Conservation (phyloP, 345 rosid genomes). For the Eucalyptus leucophloia region DNA sequence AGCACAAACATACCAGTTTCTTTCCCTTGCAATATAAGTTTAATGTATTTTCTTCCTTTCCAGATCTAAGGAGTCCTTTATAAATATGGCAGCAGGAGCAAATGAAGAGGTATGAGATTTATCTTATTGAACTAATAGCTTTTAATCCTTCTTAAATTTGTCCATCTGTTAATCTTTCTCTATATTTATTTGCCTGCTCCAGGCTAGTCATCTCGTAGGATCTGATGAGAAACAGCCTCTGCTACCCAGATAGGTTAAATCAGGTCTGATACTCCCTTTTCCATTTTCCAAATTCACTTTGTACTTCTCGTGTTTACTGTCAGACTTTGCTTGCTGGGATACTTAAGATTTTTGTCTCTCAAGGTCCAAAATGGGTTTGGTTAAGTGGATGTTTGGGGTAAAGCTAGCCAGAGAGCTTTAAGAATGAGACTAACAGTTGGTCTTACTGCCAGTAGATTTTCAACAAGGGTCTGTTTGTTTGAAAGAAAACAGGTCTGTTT, state of each 20-base stretch:
- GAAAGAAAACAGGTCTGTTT: neutral
- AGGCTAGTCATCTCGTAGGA: slow-evolving; percentile 7
- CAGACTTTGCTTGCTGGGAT: neutral
- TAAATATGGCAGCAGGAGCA: slow-evolving; percentile 14
- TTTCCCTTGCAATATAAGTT: neutral
- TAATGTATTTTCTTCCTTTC: neutral
- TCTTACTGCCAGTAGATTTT: neutral
- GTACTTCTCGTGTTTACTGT: neutral
- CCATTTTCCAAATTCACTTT: neutral
- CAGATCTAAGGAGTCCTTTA: slow-evolving; percentile 10
- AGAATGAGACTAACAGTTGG: neutral
- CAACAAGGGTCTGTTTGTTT: neutral
- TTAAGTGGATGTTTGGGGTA: neutral
- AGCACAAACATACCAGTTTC: neutral
- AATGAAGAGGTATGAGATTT: slow-evolving; percentile 8
- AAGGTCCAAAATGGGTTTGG: neutral
- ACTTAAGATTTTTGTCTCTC: neutral
- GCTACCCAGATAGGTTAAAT: slow-evolving; percentile 5
- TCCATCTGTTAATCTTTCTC: neutral
- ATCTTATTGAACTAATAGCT: neutral
- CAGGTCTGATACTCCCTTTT: neutral
- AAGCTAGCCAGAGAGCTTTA: neutral
- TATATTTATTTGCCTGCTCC: neutral
- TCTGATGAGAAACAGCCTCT: slow-evolving; percentile 11
- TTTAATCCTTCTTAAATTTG: neutral